These are phyloP conservation scores for Backusella australiensis DNA, from an alignment of 192 early-diverging fungal genomes.

Conservation along the genomic window DNA sequence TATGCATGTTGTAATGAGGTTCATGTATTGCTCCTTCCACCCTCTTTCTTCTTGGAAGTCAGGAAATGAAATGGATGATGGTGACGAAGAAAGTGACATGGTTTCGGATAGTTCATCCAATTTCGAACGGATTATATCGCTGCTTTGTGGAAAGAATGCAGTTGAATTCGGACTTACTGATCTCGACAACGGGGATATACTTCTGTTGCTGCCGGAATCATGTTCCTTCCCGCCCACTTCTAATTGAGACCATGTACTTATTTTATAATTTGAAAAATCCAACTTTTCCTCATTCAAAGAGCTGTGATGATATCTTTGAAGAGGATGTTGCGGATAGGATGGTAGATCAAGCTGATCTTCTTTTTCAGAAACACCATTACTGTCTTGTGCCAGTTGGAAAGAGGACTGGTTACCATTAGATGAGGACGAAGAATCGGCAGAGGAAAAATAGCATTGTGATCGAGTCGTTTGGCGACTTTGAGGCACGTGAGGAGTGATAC, in stretches of 20 bases:
- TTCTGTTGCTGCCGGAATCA: background rate
- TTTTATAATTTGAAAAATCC: background rate
- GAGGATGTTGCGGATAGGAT: background rate
- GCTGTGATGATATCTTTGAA: background rate
- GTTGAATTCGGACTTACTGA: slow-evolving; percentile 21
- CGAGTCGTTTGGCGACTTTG: background rate
- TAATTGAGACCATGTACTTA: background rate
- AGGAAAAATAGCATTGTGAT: slow-evolving; percentile 1
- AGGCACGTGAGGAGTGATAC: background rate
- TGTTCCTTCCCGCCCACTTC: background rate
- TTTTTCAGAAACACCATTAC: background rate
- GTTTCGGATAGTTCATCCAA: slow-evolving; percentile 30
- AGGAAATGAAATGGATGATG: background rate
- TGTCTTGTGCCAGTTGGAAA: background rate
- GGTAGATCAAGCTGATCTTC: background rate
- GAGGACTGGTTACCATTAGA: background rate
- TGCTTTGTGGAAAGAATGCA: slow-evolving; percentile 21
- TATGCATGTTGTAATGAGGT: slow-evolving; percentile 19
- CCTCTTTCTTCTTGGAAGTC: background rate
- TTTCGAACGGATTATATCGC: slow-evolving; percentile 19
- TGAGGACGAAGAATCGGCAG: background rate
- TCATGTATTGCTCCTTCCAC: slow-evolving; percentile 21
- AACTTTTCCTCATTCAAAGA: background rate
- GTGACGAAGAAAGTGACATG: slow-evolving; percentile 10
- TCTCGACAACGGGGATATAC: background rate